phyloP scores from a whole-genome alignment of 169 alveolate genomes.

The Eimeria praecox region DNA sequence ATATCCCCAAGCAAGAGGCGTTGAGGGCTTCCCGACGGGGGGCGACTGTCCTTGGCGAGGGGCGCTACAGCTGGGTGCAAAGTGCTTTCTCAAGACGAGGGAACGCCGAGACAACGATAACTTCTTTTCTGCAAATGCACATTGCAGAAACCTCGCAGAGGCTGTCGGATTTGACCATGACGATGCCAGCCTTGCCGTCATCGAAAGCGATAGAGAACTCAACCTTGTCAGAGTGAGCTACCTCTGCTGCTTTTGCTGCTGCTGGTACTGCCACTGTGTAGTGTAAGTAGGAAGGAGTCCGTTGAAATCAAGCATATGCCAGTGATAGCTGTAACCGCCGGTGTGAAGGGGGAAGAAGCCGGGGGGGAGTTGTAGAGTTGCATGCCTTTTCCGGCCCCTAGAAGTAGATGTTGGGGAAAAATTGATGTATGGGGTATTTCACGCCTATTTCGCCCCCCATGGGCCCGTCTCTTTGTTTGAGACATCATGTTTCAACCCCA shows the following conservation, averaged over 20 bases:
- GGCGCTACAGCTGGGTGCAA: conserved; percentile 8
- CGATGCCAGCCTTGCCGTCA: conserved; percentile 37
- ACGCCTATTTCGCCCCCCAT: neutral
- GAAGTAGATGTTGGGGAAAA: neutral
- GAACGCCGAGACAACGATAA: neutral
- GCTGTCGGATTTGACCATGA: conserved; percentile 13
- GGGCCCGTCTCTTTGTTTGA: neutral
- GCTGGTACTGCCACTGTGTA: neutral
- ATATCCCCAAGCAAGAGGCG: conserved; percentile 53
- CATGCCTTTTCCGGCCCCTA: neutral
- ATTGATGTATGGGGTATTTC: neutral
- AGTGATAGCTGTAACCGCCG: too few relatives aligned
- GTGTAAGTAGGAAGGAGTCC: neutral
- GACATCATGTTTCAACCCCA: neutral
- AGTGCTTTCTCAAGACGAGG: conserved; percentile 23
- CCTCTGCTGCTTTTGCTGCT: neutral
- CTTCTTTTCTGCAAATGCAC: conserved; percentile 40
- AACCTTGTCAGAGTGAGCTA: conserved; percentile 34
- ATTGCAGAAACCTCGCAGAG: conserved; percentile 39
- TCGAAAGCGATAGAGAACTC: conserved; percentile 11
- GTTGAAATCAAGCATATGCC: neutral
- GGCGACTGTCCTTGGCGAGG: conserved; percentile 66
- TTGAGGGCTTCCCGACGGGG: conserved; percentile 24
- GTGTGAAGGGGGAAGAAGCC: too few relatives aligned
- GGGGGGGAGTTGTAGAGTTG: neutral